Evolutionary conservation across 129 eudicot genomes (phyloP), one percentile per base, ranked within the genome.

Genomic region (Ambrosia trifida): DNA sequence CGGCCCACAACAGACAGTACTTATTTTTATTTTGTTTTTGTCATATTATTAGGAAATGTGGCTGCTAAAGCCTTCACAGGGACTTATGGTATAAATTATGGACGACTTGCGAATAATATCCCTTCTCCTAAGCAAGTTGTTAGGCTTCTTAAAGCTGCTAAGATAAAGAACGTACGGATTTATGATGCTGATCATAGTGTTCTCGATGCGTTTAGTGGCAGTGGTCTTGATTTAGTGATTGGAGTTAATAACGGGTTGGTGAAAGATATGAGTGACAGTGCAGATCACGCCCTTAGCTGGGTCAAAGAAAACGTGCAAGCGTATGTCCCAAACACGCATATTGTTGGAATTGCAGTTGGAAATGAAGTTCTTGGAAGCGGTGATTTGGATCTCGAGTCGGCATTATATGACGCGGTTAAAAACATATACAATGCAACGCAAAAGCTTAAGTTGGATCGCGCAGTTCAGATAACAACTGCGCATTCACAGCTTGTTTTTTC

Each of bases 41-140:
- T 32, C 11, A 31, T 53, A 64, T 68, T 44, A 57, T 8, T 76
- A 91, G 94, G 76, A 16, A 43, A 71, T 36, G 49, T 69, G 70
- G 50, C 46, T 6, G 81, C 77, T 17, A 70, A 73, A 41, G 89
- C 96, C 10, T 93, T 93, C 70, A 93, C 96, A 6, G 98, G 98
- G 69, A 93, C 96, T 13, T 93, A 84, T 70, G 98, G 98, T 43
- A 93, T 93, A 76, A 93, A 93, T 75, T 93, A 93, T 38, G 98
- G 98, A 52, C 80, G 98, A 78, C 75, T 93, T 13, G 96, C 98
- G 4, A 84, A 93, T 80, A 93, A 93, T 67, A 87, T 89, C 62
- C 98, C 98, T 7, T 82, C 96, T 30, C 98, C 98, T 13, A 92
- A 82, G 16, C 81, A 85, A 83, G 98, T 93, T 46, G 98, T 84